Conservation (phyloP, 73 alveolate species). For the Paramecium pentaurelia region DNA sequence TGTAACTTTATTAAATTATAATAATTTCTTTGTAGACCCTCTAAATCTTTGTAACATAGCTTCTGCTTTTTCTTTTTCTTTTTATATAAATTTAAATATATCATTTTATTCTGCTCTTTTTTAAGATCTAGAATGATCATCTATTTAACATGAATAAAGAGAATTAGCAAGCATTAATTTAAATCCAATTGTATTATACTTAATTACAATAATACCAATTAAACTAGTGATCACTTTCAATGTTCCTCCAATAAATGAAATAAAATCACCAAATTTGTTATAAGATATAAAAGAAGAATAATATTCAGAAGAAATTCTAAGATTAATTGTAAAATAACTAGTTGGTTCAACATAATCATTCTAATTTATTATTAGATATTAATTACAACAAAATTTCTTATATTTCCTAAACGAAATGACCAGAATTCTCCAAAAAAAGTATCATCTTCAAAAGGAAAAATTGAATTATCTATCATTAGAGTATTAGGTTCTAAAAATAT, state of each 20-base stretch:
- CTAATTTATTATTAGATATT: not conserved
- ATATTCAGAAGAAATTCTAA: not conserved
- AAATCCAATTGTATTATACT: not conserved
- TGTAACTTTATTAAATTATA: conserved; percentile 1
- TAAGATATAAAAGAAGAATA: not conserved
- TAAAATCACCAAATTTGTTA: not conserved
- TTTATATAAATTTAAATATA: not conserved
- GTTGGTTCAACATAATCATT: not conserved
- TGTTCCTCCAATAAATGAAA: conserved; percentile 2
- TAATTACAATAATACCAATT: not conserved
- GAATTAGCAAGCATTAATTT: not conserved
- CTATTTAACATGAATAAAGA: not conserved
- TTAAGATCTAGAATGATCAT: not conserved
- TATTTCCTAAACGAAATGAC: not conserved
- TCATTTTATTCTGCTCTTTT: not conserved
- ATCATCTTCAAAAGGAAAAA: not conserved
- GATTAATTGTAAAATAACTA: not conserved
- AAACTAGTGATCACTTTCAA: not conserved
- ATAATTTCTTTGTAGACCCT: not conserved
- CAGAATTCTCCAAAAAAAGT: not conserved
- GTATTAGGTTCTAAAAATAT: not conserved
- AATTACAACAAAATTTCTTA: not conserved
- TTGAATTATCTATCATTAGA: not conserved
- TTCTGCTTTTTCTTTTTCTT: conserved; percentile 1
- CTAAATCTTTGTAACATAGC: not conserved